These are phyloP conservation scores for Paecilomyces sp. DNA, from an alignment of 2,329 filamentous ascomycete species.

Conservation along the genomic window DNA sequence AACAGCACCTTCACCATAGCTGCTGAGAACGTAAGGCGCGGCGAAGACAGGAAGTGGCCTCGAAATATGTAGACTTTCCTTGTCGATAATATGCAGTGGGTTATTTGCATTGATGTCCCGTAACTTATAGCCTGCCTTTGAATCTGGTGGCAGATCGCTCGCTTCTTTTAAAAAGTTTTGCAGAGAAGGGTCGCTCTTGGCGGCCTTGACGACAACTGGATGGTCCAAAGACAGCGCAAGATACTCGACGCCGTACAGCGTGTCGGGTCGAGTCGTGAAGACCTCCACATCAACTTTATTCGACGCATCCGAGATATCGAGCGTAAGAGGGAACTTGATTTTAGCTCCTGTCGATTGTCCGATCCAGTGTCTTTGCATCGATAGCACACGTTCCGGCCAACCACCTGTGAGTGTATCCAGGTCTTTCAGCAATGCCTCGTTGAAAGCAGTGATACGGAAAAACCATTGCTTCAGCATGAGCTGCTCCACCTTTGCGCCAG, in stretches of 20 bases:
- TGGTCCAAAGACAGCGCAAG: conserved; percentile 70
- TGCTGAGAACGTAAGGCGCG: conserved; percentile 75
- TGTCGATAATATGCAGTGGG: conserved; percentile 54
- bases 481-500: conserved; percentile 77
- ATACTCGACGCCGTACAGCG: conserved; percentile 81
- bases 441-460: conserved; percentile 72
- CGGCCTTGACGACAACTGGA: conserved; percentile 57
- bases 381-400: conserved; percentile 77
- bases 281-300: conserved; percentile 52
- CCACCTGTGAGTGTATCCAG: conserved; percentile 58
- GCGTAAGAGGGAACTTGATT: conserved; percentile 60
- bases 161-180: conserved; percentile 58
- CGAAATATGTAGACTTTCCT: conserved; percentile 31
- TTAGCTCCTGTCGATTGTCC: conserved; percentile 69
- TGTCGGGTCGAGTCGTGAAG: conserved; percentile 80
- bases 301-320: conserved; percentile 19
- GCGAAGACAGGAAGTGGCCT: conserved; percentile 64
- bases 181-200: conserved; percentile 54
- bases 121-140: conserved; percentile 61
- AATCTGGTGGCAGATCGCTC: conserved; percentile 47
- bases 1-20: conserved; percentile 80
- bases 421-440: conserved; percentile 64
- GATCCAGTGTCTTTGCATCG: conserved; percentile 85
- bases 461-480: conserved; percentile 81
- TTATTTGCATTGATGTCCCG: conserved; percentile 56